Conservation (phyloP, 139 green algal genomes). For the Chlamydomonas sp. region DNA sequence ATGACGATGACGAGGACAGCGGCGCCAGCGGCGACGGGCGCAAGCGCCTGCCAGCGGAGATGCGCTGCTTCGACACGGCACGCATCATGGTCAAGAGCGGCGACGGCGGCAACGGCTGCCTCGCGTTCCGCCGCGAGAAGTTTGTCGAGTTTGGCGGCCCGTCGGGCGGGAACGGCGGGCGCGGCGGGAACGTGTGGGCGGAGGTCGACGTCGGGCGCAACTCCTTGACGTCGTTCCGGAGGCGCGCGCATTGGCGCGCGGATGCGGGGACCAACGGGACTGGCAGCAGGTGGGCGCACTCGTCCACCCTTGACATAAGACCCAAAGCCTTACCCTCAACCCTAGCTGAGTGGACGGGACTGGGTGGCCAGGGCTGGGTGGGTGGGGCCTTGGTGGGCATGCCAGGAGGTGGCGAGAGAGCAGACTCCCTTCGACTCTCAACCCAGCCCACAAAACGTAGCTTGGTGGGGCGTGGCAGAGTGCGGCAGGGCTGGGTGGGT, state of each 20-base stretch:
- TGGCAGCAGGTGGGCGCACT: slow-evolving; percentile 30
- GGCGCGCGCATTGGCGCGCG: slow-evolving; percentile 46
- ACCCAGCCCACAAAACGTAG: no score
- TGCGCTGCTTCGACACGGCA: slow-evolving; percentile 92
- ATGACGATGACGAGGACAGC: no score
- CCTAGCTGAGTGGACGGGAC: no score
- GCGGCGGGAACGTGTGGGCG: slow-evolving; percentile 75
- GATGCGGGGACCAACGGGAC: slow-evolving; percentile 26
- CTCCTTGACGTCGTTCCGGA: slow-evolving; percentile 1
- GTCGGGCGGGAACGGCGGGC: slow-evolving; percentile 83
- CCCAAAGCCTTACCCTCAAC: no score
- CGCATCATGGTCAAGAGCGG: slow-evolving; percentile 82
- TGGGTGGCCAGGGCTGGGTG: no score
- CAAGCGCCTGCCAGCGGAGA: slow-evolving; percentile 62
- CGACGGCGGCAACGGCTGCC: slow-evolving; percentile 86
- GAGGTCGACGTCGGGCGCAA: slow-evolving; percentile 48
- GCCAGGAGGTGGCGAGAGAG: no score
- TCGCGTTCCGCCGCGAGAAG: slow-evolving; percentile 95
- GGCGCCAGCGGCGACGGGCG: no score
- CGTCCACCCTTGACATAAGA: no score
- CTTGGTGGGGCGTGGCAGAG: no score
- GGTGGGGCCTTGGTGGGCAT: no score
- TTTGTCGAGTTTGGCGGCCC: slow-evolving; percentile 88
- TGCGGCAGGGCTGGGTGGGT: no score
- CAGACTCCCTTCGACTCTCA: no score